Evolutionary conservation across 164 flowering plant genomes (phyloP).

Genomic region (Berberis vulgaris): DNA sequence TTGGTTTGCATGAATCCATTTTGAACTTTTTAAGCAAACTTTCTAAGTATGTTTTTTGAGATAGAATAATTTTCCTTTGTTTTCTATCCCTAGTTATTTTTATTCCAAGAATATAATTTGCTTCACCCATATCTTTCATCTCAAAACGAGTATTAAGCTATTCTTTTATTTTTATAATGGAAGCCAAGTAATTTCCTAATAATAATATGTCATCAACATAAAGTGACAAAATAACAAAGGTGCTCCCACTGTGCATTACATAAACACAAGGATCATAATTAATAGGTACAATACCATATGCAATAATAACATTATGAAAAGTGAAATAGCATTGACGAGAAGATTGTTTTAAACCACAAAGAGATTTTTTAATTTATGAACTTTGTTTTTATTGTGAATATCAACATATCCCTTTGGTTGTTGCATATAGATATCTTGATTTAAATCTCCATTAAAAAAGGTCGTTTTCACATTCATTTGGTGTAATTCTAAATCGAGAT

Average conservation of each 20-base stretch:
- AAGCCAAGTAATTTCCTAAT: neutral
- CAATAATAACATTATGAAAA: neutral
- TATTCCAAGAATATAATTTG: neutral
- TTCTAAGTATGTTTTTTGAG: neutral
- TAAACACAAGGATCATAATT: neutral
- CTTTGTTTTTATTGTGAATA: neutral
- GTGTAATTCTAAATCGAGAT: neutral
- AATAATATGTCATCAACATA: constrained; percentile 2
- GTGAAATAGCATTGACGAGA: neutral
- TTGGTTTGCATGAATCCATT: neutral
- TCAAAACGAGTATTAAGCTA: neutral
- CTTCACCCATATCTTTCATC: constrained; percentile 5
- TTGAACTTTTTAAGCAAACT: neutral
- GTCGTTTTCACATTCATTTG: neutral
- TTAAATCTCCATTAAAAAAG: neutral
- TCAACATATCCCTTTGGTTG: neutral
- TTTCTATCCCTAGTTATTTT: neutral
- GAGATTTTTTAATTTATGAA: neutral
- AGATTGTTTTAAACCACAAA: neutral
- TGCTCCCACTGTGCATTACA: neutral
- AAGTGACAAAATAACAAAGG: neutral
- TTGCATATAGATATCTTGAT: neutral
- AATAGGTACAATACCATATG: neutral
- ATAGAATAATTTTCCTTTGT: neutral
- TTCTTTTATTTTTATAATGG: neutral